These are phyloP conservation scores for Cunninghamia lanceolata DNA, from an alignment of 75 land plant species.

Conservation along the genomic window DNA sequence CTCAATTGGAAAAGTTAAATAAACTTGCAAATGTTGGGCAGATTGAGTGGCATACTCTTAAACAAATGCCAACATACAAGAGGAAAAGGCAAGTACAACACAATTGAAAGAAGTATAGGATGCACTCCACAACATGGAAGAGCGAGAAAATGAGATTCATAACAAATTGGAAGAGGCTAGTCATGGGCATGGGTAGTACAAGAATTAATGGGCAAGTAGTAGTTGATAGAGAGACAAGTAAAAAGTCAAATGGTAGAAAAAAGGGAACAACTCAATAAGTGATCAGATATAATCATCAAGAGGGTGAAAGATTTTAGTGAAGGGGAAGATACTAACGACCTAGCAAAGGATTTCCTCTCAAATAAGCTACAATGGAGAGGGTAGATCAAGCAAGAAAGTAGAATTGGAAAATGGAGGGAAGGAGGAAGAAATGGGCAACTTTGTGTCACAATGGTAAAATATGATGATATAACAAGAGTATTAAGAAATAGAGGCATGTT, in stretches of 20 bases:
- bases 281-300: not conserved
- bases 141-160: not conserved
- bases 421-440: not conserved
- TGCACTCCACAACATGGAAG: too few relatives aligned
- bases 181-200: not conserved
- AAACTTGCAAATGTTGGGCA: too few relatives aligned
- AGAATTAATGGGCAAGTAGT: not conserved
- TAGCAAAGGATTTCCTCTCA: not conserved
- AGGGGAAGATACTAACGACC: not conserved
- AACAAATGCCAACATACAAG: too few relatives aligned
- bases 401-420: not conserved
- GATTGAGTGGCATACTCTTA: too few relatives aligned
- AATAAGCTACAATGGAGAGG: not conserved
- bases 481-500: too few relatives aligned
- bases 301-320: not conserved
- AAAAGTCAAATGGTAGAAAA: not conserved
- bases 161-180: not conserved
- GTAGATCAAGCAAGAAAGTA: not conserved
- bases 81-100: too few relatives aligned
- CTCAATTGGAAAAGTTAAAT: too few relatives aligned
- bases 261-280: not conserved
- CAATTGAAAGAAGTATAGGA: too few relatives aligned
- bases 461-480: too few relatives aligned
- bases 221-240: not conserved
- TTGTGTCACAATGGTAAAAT: not conserved